Percentiles rank a stretch among this genome's conserved stretches.
Evolutionary conservation across 768 basidiomycete genomes (phyloP).

Genomic region (Pleurotus eryngii): DNA sequence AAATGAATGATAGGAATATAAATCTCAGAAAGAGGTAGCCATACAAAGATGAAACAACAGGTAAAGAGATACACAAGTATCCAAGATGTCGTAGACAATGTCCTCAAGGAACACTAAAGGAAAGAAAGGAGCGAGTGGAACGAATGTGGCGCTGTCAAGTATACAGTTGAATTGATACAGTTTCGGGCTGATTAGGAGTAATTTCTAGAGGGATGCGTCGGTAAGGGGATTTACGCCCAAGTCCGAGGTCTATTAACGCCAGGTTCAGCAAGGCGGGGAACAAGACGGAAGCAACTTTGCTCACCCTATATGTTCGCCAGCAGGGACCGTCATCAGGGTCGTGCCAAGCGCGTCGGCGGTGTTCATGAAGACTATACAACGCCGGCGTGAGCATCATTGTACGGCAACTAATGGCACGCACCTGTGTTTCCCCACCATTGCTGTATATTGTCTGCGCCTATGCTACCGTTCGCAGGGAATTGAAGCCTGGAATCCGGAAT

Average conservation of each 20-base stretch:
- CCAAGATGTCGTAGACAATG: background rate
- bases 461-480: constrained; percentile 58
- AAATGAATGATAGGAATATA: no score
- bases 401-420: background rate
- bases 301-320: constrained; percentile 26
- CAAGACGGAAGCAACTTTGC: background rate
- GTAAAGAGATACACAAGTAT: background rate
- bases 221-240: background rate
- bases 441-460: constrained; percentile 51
- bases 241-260: background rate
- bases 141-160: background rate
- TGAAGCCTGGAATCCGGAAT: constrained; percentile 25
- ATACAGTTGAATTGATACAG: constrained; percentile 2
- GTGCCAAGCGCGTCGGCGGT: constrained; percentile 67
- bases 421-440: constrained; percentile 58
- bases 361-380: constrained; percentile 26
- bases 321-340: constrained; percentile 44
- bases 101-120: constrained; percentile 1
- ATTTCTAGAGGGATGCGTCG: background rate
- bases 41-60: constrained; percentile 3
- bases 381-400: background rate
- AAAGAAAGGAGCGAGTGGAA: background rate
- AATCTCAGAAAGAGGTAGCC: background rate
- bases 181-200: background rate
- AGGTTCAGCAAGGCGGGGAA: background rate